A percentile compares a stretch with the other conserved stretches of the same genome.
phyloP scores from a whole-genome alignment of 768 basidiomycete species.

The Kwoniella dendrophila region DNA sequence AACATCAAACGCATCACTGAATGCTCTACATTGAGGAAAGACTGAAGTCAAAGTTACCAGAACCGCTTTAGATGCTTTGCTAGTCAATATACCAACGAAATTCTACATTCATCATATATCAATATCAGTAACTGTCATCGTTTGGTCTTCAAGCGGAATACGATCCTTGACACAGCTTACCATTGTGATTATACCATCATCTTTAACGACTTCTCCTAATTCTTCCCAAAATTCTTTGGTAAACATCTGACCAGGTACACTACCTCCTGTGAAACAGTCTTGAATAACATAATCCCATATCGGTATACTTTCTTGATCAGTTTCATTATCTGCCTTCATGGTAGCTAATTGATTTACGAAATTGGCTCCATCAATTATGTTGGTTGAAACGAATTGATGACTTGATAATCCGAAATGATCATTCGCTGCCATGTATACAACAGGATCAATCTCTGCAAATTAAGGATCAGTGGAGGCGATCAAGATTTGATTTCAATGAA shows the following conservation, averaged over 20 bases:
- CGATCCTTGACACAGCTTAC: constrained; percentile 65
- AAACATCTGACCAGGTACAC: constrained; percentile 82
- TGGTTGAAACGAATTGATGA: constrained; percentile 61
- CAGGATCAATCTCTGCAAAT: constrained; percentile 78
- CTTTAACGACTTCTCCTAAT: constrained; percentile 65
- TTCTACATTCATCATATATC: constrained; percentile 12
- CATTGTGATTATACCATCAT: constrained; percentile 76
- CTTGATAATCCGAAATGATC: constrained; percentile 77
- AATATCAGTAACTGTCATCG: no score
- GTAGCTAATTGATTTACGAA: constrained; percentile 64
- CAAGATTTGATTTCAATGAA: background rate
- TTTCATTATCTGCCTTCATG: constrained; percentile 27
- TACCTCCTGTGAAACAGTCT: constrained; percentile 92
- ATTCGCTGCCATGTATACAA: constrained; percentile 79
- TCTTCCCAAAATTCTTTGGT: constrained; percentile 81
- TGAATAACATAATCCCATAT: constrained; percentile 71
- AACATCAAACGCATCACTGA: constrained; percentile 68
- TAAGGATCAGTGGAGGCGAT: background rate
- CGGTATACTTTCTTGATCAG: constrained; percentile 1
- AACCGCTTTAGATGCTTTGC: constrained; percentile 68
- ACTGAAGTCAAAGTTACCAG: constrained; percentile 68
- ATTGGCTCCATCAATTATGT: constrained; percentile 73
- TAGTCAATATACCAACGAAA: constrained; percentile 72
- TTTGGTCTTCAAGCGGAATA: no score
- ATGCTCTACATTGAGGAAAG: constrained; percentile 80